phyloP scores from a whole-genome alignment of 257 asterid genomes.

The Nicotiana attenuata region DNA sequence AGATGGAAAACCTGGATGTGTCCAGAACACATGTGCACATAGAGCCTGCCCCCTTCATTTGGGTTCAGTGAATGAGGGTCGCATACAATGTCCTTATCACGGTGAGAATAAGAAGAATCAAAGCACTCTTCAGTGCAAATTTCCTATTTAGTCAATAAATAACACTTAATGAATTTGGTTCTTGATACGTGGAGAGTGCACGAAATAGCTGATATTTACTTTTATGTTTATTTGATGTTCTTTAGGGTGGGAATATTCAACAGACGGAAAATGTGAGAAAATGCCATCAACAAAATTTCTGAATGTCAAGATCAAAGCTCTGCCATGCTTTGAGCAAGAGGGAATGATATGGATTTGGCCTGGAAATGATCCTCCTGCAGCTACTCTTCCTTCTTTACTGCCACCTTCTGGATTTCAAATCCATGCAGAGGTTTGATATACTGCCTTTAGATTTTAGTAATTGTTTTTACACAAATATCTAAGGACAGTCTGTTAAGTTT shows the following conservation, averaged over 20 bases:
- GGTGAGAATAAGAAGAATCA: slow-evolving; percentile 40
- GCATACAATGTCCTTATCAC: slow-evolving; percentile 90
- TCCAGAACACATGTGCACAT: slow-evolving; percentile 88
- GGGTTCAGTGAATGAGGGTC: slow-evolving; percentile 93
- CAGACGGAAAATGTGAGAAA: slow-evolving; percentile 86
- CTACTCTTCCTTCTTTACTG: slow-evolving; percentile 63
- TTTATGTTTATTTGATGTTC: slow-evolving; percentile 17
- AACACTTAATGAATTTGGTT: background rate
- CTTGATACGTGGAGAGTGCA: background rate
- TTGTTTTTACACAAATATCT: background rate
- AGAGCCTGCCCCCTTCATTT: slow-evolving; percentile 94
- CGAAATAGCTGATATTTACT: background rate
- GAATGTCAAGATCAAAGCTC: slow-evolving; percentile 62
- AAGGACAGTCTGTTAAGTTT: background rate
- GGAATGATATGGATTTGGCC: slow-evolving; percentile 99
- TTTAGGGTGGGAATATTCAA: slow-evolving; percentile 91
- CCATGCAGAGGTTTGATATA: slow-evolving; percentile 77
- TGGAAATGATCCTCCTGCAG: slow-evolving; percentile 78
- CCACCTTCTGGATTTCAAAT: slow-evolving; percentile 89
- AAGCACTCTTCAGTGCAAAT: background rate
- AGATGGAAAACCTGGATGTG: slow-evolving; percentile 92
- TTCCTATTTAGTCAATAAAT: background rate
- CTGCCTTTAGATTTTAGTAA: background rate
- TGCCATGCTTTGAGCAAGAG: slow-evolving; percentile 93
- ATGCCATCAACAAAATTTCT: slow-evolving; percentile 86